Base-by-base conservation (phyloP, 371 early-diverging fungal genomes). In the Caulochytrium protostelioides region DNA sequence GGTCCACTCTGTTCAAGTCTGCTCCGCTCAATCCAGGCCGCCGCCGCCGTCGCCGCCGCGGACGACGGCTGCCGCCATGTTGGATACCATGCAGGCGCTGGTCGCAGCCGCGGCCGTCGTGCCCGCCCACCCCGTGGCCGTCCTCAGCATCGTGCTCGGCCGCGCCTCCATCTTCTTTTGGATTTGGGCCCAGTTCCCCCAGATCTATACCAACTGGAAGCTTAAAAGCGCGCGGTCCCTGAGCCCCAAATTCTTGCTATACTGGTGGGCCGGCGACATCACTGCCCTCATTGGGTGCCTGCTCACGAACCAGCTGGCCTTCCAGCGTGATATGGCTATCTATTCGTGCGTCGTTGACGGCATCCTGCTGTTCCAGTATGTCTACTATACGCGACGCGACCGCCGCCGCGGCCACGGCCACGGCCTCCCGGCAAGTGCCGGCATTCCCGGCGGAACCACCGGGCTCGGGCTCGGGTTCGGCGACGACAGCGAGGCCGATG, bases 221-320 rank as follows among this genome's bases (percentile, higher is more conserved):
- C 24, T 50, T 9, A 42, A 58, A 20, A 54, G 51, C 19, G 68
- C 71, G 33, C 62, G 69, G 10, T 65, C 64, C 1, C 48, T 85
- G 12, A 70, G 75, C 14, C 41, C 74, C 41, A 49, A 60, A 1
- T 81, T 83, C 39, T 42, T 85, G 6, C 54, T 68, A 15, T 68
- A 76, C 45, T 85, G 86, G 86, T 50, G 80, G n/a, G 59, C 66
- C 1, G 86, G 84, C 10, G 86, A 85, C 42, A 45, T 78, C 20
- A 63, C 72, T 46, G 81, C 82, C 50, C 49, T 82, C 22, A 46
- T 70, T 29, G 86, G 84, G 27, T 70, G 75, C 28, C 51, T 74
- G 14, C 54, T 74, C 46, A 80, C 82, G 33, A 55, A 72, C 32
- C 61, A 84, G 28, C 43, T 79, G 27, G 66, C 71, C 13, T 78